Conservation (phyloP, 2,329 filamentous ascomycete species). For the Pestalotiopsis fici region DNA sequence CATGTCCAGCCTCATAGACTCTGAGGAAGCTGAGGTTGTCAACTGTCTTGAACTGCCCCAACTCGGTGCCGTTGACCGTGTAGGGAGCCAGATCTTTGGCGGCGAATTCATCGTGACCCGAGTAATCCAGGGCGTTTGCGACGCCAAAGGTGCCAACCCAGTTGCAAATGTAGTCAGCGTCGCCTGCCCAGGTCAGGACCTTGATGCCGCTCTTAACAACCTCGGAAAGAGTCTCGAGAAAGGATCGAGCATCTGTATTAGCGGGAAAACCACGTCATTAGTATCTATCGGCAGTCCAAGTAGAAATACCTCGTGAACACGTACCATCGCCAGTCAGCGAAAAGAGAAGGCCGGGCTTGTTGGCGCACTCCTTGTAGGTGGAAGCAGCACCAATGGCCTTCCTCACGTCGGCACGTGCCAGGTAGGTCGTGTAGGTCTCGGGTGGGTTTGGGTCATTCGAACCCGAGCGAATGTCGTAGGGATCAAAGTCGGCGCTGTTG, state of each 20-base stretch:
- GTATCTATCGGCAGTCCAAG: background rate
- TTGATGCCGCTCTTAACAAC: conserved; percentile 52
- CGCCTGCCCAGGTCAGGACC: conserved; percentile 55
- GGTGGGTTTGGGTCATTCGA: conserved; percentile 38
- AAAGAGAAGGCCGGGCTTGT: conserved; percentile 37
- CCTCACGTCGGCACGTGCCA: conserved; percentile 34
- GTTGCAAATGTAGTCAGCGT: conserved; percentile 51
- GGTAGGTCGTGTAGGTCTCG: conserved; percentile 40
- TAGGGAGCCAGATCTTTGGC: conserved; percentile 39
- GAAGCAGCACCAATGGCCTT: conserved; percentile 45
- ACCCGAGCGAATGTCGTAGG: conserved; percentile 46
- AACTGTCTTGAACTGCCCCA: conserved; percentile 45
- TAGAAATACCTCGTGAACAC: conserved; percentile 5
- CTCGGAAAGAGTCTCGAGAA: conserved; percentile 40
- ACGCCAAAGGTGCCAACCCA: conserved; percentile 51
- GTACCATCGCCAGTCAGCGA: conserved; percentile 38
- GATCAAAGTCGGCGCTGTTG: conserved; percentile 34
- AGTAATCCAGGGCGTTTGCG: conserved; percentile 45
- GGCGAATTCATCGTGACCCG: conserved; percentile 39
- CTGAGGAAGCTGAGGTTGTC: conserved; percentile 49
- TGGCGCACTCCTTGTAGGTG: conserved; percentile 41
- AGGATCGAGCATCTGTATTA: conserved; percentile 16
- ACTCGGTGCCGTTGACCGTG: conserved; percentile 18
- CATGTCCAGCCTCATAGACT: conserved; percentile 48
- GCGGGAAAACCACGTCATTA: background rate